phyloP scores from a whole-genome alignment of 805 yeast species.

The Danielozyma ontarioensis region DNA sequence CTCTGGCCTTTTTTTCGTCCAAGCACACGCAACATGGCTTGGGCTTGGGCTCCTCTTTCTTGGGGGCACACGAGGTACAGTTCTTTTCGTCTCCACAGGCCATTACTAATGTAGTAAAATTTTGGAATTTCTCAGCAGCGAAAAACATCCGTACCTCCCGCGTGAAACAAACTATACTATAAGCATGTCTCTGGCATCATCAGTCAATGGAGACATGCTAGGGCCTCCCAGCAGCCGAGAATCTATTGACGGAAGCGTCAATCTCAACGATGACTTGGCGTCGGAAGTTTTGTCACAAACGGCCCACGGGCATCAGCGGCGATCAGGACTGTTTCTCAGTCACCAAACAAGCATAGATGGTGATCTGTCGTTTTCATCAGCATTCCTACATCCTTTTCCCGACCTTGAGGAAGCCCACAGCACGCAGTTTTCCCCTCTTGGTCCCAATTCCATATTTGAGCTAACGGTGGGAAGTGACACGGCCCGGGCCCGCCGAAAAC shows the following conservation, averaged over 20 bases:
- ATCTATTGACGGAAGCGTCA: conserved; percentile 1
- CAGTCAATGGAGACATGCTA: not conserved
- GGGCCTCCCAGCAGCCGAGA: not conserved
- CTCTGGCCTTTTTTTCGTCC: conserved; percentile 75
- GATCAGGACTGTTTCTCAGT: conserved; percentile 11
- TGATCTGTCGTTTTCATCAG: conserved; percentile 25
- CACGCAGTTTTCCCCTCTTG: conserved; percentile 47
- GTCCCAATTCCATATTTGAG: conserved; percentile 74
- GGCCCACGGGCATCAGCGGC: conserved; percentile 1
- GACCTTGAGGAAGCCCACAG: conserved; percentile 13
- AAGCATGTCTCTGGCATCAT: not conserved
- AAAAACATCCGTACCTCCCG: conserved; percentile 3
- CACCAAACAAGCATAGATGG: conserved; percentile 26
- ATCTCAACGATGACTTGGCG: conserved; percentile 31
- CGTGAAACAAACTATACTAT: not conserved
- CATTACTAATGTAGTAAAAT: conserved; percentile 1
- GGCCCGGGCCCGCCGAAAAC: conserved; percentile 30
- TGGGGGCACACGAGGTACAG: conserved; percentile 1
- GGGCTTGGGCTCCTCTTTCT: conserved; percentile 46
- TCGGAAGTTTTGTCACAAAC: conserved; percentile 4
- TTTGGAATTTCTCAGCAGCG: conserved; percentile 3
- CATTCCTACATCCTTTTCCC: conserved; percentile 16
- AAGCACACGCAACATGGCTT: conserved; percentile 97
- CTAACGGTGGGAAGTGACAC: conserved; percentile 58
- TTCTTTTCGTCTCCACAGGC: conserved; percentile 4